A percentile compares a stretch with the other conserved stretches of the same genome.
phyloP scores from a whole-genome alignment of 805 yeast genomes.

The Yarrowia sp. region DNA sequence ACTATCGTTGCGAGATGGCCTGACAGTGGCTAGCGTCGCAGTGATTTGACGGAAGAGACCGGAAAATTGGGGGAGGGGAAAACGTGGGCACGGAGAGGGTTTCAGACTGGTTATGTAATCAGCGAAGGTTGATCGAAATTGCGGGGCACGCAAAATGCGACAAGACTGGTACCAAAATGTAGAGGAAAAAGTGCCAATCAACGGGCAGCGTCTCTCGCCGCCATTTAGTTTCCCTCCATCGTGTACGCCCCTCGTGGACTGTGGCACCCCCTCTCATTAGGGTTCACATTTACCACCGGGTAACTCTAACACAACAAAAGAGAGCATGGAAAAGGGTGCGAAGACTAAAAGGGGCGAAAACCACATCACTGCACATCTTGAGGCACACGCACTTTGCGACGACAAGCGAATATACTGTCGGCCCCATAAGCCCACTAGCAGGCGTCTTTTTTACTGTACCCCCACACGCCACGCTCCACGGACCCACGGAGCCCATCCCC shows the following conservation, averaged over 20 bases:
- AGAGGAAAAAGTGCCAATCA: too few relatives aligned
- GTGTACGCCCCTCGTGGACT: too few relatives aligned
- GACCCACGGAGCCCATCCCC: background rate
- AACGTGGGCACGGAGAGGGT: constrained; percentile 30
- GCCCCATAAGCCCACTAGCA: background rate
- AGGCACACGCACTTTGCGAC: constrained; percentile 35
- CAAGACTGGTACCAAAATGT: too few relatives aligned
- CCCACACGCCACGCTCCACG: too few relatives aligned
- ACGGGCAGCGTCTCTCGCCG: too few relatives aligned
- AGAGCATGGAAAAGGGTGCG: constrained; percentile 34
- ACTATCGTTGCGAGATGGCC: constrained; percentile 3
- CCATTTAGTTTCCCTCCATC: too few relatives aligned
- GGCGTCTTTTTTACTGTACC: background rate
- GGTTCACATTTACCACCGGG: constrained; percentile 37
- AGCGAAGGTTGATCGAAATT: background rate
- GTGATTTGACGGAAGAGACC: background rate
- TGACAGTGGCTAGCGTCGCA: constrained; percentile 11
- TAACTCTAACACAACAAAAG: constrained; percentile 39
- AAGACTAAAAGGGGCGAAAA: constrained; percentile 30
- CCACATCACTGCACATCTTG: constrained; percentile 33
- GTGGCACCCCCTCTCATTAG: constrained; percentile 29
- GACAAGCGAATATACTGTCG: constrained; percentile 29
- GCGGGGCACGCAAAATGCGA: too few relatives aligned
- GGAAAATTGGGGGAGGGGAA: constrained; percentile 14
- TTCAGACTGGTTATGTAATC: constrained; percentile 31